These are phyloP conservation scores for Lepiota venenata DNA, from an alignment of 768 basidiomycete genomes.

Conservation along the genomic window DNA sequence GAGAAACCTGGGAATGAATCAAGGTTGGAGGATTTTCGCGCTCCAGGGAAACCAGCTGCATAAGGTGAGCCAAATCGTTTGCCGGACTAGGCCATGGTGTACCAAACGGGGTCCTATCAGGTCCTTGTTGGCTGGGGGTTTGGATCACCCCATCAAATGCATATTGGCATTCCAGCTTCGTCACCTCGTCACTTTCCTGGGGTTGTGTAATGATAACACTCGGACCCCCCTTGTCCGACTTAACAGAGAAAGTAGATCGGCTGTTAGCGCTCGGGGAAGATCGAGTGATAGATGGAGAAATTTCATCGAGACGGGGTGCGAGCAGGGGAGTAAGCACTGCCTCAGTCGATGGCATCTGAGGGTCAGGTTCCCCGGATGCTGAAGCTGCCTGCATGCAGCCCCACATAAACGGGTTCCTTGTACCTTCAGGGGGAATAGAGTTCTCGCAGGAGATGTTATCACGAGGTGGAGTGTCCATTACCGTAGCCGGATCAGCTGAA, in stretches of 20 bases:
- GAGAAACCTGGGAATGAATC: not conserved
- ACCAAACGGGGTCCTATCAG: not conserved
- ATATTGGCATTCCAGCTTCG: not conserved
- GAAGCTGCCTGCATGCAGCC: conserved; percentile 6
- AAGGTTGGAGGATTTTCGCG: not conserved
- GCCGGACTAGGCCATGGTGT: conserved; percentile 5
- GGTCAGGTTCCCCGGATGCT: not conserved
- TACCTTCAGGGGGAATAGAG: not conserved
- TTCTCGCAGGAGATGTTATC: not conserved
- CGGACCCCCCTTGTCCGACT: not conserved
- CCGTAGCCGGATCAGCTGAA: not conserved
- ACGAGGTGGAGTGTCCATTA: not conserved
- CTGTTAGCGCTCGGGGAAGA: not conserved
- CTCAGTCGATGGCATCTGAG: not conserved
- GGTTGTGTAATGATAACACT: not conserved
- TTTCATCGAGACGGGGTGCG: conserved; percentile 12
- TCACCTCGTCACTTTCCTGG: not conserved
- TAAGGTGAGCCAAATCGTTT: conserved; percentile 8
- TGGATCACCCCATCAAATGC: not conserved
- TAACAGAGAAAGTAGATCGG: not conserved
- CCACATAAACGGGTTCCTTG: conserved; percentile 6
- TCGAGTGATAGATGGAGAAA: conserved; percentile 10
- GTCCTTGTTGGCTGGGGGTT: not conserved
- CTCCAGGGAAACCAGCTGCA: not conserved
- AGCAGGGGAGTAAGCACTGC: conserved; percentile 4